Conservation (phyloP, 106 monocot genomes). For the Dendrobium nobile region DNA sequence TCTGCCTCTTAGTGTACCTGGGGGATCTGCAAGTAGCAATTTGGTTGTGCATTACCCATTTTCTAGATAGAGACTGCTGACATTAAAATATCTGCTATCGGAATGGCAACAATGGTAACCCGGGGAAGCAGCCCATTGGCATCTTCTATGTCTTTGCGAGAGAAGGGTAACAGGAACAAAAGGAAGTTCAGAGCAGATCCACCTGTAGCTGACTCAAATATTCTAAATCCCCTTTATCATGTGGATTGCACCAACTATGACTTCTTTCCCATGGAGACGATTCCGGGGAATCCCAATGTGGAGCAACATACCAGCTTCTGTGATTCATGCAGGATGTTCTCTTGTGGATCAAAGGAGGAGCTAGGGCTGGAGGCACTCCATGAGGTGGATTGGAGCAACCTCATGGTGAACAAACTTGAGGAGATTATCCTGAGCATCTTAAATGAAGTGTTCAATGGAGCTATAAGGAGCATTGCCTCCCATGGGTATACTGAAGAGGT, state of each 20-base stretch:
- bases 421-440: constrained; percentile 56
- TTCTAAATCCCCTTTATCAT: constrained; percentile 12
- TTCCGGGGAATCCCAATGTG: constrained; percentile 14
- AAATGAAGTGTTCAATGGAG: constrained; percentile 46
- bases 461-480: constrained; percentile 44
- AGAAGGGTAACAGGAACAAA: constrained; percentile 72
- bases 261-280: constrained; percentile 30
- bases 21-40: neutral
- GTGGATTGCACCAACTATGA: constrained; percentile 33
- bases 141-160: constrained; percentile 43
- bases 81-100: neutral
- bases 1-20: neutral
- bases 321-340: constrained; percentile 31
- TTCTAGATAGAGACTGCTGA: neutral
- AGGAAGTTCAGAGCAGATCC: constrained; percentile 79
- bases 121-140: constrained; percentile 27
- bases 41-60: neutral
- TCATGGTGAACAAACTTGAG: constrained; percentile 61
- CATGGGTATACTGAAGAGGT: constrained; percentile 64
- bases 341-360: constrained; percentile 18
- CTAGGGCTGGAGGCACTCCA: constrained; percentile 35
- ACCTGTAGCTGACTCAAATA: constrained; percentile 31
- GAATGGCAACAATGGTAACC: constrained; percentile 60
- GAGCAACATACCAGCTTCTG: constrained; percentile 38
- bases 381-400: constrained; percentile 59